Evolutionary conservation across 345 rosid species (phyloP).

Genomic region (Eucalyptus guilfoylei): DNA sequence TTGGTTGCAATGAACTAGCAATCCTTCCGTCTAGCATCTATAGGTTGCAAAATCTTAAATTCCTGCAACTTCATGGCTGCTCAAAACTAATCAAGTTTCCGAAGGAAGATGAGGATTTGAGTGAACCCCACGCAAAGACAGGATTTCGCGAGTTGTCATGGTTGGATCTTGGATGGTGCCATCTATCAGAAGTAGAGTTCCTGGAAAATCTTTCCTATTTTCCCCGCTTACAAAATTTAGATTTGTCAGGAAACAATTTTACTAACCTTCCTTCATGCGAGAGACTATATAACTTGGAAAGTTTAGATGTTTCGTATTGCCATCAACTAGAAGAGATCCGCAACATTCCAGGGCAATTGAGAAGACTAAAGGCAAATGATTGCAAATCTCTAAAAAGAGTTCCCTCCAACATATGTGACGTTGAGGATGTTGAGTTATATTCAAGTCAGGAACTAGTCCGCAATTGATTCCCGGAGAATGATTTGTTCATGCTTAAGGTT

Average conservation of each 20-base stretch:
- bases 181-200: neutral
- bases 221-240: fast-evolving
- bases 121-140: neutral
- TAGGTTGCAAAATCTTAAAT: neutral
- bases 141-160: neutral
- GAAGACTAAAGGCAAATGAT: neutral
- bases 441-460: neutral
- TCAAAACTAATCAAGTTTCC: neutral
- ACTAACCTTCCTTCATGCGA: neutral
- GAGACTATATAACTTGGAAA: neutral
- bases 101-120: neutral
- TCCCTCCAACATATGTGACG: neutral
- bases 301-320: neutral
- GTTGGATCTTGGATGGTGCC: neutral
- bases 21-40: neutral
- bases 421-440: neutral
- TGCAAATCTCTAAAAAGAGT: neutral
- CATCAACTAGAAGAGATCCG: neutral
- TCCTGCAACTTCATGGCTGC: fast-evolving
- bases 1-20: fast-evolving
- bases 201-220: neutral
- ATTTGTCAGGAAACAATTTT: neutral
- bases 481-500: neutral
- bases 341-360: neutral
- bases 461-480: neutral